phyloP scores from a whole-genome alignment of 768 basidiomycete species.

The Suillus alpinus region DNA sequence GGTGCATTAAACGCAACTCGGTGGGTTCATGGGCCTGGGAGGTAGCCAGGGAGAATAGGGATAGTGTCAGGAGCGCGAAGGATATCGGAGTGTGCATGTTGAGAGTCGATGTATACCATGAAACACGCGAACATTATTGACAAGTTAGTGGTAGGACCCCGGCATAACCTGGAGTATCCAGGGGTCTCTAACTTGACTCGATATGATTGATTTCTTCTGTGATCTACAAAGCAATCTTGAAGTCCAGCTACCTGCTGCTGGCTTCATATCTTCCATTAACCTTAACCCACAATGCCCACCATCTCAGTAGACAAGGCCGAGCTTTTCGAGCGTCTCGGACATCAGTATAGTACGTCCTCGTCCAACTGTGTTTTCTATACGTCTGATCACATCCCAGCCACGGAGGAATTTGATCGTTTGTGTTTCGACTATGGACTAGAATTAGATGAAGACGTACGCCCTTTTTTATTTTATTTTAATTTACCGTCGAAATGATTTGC shows the following conservation, averaged over 20 bases:
- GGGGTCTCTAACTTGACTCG: constrained; percentile 12
- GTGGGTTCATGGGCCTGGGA: neutral
- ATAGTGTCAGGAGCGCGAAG: constrained; percentile 1
- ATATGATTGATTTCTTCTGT: constrained; percentile 6
- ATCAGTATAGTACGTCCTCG: constrained; percentile 63
- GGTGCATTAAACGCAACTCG: constrained; percentile 17
- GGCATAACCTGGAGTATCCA: constrained; percentile 14
- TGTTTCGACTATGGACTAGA: constrained; percentile 98
- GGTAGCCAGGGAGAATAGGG: constrained; percentile 8
- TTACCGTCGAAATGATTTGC: neutral
- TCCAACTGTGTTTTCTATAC: neutral
- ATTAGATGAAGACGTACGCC: constrained; percentile 92
- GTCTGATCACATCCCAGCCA: constrained; percentile 51
- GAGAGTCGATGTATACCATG: neutral
- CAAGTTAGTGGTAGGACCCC: neutral
- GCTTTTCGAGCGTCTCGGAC: constrained; percentile 83
- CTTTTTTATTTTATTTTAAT: neutral
- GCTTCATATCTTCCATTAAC: neutral
- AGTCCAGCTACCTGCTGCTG: neutral
- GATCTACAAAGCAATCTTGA: neutral
- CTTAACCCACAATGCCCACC: constrained; percentile 71
- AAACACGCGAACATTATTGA: neutral
- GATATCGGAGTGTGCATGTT: constrained; percentile 5
- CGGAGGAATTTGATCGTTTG: constrained; percentile 91
- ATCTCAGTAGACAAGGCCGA: constrained; percentile 94